Conservation (phyloP, 1,284 basidiomycete genomes). For the Xerocomus nothofagi region DNA sequence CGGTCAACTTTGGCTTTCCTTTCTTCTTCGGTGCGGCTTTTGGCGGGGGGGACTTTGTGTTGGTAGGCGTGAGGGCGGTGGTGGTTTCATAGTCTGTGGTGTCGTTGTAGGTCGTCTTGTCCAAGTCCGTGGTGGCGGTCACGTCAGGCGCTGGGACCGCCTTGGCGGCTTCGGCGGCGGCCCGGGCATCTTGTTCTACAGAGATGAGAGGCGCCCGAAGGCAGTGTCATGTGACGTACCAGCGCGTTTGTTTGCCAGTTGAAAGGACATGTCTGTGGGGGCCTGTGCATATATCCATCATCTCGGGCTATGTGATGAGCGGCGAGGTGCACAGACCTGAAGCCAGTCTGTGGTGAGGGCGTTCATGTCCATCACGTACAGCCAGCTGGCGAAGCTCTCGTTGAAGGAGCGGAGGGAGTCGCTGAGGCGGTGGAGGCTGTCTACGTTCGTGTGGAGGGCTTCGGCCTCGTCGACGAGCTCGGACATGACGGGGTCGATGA, state of each 20-base stretch:
- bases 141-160: constrained; percentile 6
- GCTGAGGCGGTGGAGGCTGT: constrained; percentile 70
- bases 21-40: constrained; percentile 54
- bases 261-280: constrained; percentile 62
- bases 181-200: constrained; percentile 48
- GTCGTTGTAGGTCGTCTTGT: constrained; percentile 48
- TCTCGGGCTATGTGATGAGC: not conserved
- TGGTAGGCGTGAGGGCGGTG: constrained; percentile 41
- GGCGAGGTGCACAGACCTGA: constrained; percentile 52
- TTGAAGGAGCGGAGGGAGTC: constrained; percentile 84
- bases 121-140: constrained; percentile 27
- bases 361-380: constrained; percentile 94
- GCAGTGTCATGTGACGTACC: constrained; percentile 41
- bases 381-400: constrained; percentile 89
- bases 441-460: constrained; percentile 73
- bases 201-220: not conserved
- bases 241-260: constrained; percentile 57
- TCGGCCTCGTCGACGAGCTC: constrained; percentile 90
- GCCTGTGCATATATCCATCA: constrained; percentile 42
- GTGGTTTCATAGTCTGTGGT: constrained; percentile 33
- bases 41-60: constrained; percentile 37
- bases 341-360: constrained; percentile 91
- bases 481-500: constrained; percentile 79
- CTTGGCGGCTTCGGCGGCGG: constrained; percentile 38
- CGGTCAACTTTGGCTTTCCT: constrained; percentile 65